Evolutionary conservation across 108 stramenopile genomes (phyloP), one percentile per base, ranked within the genome.

Genomic region (Nitzschia putrida): DNA sequence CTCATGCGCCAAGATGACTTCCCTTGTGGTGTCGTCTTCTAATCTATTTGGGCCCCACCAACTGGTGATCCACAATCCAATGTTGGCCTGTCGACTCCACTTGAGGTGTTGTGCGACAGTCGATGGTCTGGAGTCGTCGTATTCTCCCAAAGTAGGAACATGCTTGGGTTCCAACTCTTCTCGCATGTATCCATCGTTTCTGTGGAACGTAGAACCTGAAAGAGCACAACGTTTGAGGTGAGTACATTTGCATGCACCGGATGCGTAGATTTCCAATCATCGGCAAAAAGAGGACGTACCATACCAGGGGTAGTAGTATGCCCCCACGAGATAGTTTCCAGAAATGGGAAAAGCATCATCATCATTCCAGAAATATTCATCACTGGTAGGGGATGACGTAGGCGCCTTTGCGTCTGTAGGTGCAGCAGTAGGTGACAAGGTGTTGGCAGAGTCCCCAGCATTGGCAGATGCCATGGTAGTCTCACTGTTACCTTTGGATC

Each of bases 221-320:
- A 34, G 29, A 34, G 29, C 3, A 34, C 29, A 34, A n/a, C n/a
- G n/a, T 34, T 1, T 4, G 29, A 34, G 29, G 29, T 34, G 29
- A 34, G 29, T 34, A 34, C 4, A 34, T 4, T 34, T 34, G 29
- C 4, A 1, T 3, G 29, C 29, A 34, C 4, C 29, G 29, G 1
- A 34, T 4, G 29, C 1, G 29, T 34, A 34, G n/a, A n/a, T n/a
- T n/a, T n/a, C n/a, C n/a, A n/a, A n/a, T n/a, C n/a, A n/a, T n/a
- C n/a, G n/a, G n/a, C 9, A 13, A 12, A 9, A 45, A 45, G 13
- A 45, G 8, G 13, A 55, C 54, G 34, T 42, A 14, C 71, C 68
- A 64, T 80, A 61, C 82, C 82, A 83, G 18, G 82, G 82, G 53
- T 83, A 83, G 45, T 83, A 83, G 49, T 83, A 83, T 1, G 59